Evolutionary conservation across 2,329 filamentous ascomycete species (phyloP).

Genomic region (Xenoacremonium recifei): DNA sequence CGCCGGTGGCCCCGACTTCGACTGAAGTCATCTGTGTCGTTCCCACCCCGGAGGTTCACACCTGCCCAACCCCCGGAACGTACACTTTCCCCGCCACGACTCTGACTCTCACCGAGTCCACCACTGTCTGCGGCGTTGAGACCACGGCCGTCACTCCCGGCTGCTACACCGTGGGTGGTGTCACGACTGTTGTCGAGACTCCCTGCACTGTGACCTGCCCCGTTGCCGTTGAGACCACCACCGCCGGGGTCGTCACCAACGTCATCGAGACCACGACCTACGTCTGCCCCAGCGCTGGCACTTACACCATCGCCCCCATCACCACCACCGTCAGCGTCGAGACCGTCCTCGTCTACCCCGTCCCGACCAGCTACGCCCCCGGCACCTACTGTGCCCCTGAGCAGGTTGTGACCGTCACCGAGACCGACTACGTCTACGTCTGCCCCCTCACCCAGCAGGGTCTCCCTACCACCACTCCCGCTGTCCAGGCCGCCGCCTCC

Average conservation of each 20-base stretch:
- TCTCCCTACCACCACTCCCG: conserved; percentile 24
- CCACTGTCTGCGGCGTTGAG: conserved; percentile 64
- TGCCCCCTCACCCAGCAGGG: conserved; percentile 62
- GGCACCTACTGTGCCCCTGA: conserved; percentile 73
- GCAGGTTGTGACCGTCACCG: conserved; percentile 65
- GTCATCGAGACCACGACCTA: conserved; percentile 69
- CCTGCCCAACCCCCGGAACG: conserved; percentile 64
- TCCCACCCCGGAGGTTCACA: conserved; percentile 51
- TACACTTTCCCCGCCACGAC: conserved; percentile 77
- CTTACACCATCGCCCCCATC: conserved; percentile 71
- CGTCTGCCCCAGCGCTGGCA: conserved; percentile 70
- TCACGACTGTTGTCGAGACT: conserved; percentile 67
- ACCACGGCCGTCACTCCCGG: conserved; percentile 62
- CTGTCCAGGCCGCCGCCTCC: conserved; percentile 1
- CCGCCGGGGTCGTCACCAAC: conserved; percentile 59
- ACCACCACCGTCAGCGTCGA: conserved; percentile 59
- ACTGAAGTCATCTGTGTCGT: conserved; percentile 46
- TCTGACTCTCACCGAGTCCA: conserved; percentile 63
- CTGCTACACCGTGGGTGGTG: conserved; percentile 68
- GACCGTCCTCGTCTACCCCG: conserved; percentile 62
- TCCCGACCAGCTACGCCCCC: conserved; percentile 61
- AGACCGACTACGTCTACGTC: conserved; percentile 66
- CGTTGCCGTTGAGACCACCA: conserved; percentile 63
- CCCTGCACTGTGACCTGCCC: conserved; percentile 70
- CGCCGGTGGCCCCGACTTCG: conserved; percentile 23